Evolutionary conservation across 306 rosid genomes (phyloP).

Genomic region (Alnus rubra): DNA sequence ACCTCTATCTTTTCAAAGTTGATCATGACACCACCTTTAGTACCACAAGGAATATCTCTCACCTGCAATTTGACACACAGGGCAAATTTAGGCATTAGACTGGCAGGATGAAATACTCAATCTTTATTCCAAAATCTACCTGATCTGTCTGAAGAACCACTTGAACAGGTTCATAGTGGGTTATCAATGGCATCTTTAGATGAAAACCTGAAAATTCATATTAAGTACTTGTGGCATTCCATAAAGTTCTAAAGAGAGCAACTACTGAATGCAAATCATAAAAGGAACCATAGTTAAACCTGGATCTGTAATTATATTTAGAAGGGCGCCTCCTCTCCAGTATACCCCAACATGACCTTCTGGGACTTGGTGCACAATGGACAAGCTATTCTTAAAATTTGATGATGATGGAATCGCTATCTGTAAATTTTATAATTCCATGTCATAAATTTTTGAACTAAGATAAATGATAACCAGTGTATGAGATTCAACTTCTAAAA

Average conservation of each 20-base stretch:
- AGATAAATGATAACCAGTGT: not conserved
- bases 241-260: not conserved
- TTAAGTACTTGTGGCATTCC: constrained; percentile 5
- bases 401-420: constrained; percentile 54
- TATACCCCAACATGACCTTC: constrained; percentile 97
- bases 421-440: constrained; percentile 40
- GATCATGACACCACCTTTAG: constrained; percentile 95
- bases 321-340: constrained; percentile 98
- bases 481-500: not conserved
- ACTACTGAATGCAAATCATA: constrained; percentile 5
- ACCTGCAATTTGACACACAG: constrained; percentile 50
- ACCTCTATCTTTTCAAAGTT: constrained; percentile 91
- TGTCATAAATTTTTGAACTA: not conserved
- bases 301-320: constrained; percentile 74
- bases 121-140: constrained; percentile 36
- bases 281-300: constrained; percentile 38
- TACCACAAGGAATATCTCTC: constrained; percentile 90
- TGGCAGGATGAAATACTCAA: constrained; percentile 17
- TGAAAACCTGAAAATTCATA: constrained; percentile 68
- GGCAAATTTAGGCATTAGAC: not conserved
- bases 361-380: constrained; percentile 91
- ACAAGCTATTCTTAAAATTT: constrained; percentile 35
- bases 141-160: constrained; percentile 88
- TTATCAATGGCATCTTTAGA: constrained; percentile 75
- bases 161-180: constrained; percentile 86